Evolutionary conservation across 805 yeast species (phyloP).

Genomic region (Hanseniaspora singularis): DNA sequence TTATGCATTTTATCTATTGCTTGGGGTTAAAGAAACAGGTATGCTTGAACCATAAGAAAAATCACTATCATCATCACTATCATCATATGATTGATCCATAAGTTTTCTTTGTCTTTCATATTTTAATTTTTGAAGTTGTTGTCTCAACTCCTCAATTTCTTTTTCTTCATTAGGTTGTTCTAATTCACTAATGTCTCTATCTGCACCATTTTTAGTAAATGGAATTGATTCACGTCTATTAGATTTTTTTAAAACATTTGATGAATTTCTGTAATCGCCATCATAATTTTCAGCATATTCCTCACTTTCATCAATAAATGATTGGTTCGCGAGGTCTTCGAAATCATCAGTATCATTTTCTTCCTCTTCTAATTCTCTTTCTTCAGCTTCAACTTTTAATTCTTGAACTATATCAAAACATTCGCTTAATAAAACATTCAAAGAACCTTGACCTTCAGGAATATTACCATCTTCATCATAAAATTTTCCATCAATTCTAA

Average conservation of each 20-base stretch:
- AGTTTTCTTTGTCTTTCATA: constrained; percentile 18
- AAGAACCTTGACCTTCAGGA: constrained; percentile 97
- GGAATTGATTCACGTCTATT: constrained; percentile 14
- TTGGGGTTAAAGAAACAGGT: constrained; percentile 10
- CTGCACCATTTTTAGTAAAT: constrained; percentile 16
- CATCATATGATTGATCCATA: constrained; percentile 15
- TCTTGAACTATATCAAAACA: constrained; percentile 91
- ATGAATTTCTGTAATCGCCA: not conserved
- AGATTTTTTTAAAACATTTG: not conserved
- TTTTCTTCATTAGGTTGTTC: constrained; percentile 19
- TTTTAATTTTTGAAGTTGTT: constrained; percentile 17
- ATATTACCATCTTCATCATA: constrained; percentile 66
- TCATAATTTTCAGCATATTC: not conserved
- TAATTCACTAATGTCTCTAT: constrained; percentile 17
- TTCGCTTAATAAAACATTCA: constrained; percentile 79
- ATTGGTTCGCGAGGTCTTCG: constrained; percentile 18
- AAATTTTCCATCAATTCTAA: constrained; percentile 84
- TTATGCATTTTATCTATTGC: constrained; percentile 2
- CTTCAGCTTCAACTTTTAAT: constrained; percentile 73
- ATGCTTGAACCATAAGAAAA: constrained; percentile 4
- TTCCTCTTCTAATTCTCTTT: constrained; percentile 32
- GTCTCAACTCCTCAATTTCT: constrained; percentile 19
- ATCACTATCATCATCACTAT: constrained; percentile 17
- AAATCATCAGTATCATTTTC: constrained; percentile 12
- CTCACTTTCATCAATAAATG: constrained; percentile 6